Percentiles rank a stretch among this genome's conserved stretches.
These are phyloP conservation scores for Phytophthora pinifolia DNA, from an alignment of 352 stramenopile genomes.

Conservation along the genomic window DNA sequence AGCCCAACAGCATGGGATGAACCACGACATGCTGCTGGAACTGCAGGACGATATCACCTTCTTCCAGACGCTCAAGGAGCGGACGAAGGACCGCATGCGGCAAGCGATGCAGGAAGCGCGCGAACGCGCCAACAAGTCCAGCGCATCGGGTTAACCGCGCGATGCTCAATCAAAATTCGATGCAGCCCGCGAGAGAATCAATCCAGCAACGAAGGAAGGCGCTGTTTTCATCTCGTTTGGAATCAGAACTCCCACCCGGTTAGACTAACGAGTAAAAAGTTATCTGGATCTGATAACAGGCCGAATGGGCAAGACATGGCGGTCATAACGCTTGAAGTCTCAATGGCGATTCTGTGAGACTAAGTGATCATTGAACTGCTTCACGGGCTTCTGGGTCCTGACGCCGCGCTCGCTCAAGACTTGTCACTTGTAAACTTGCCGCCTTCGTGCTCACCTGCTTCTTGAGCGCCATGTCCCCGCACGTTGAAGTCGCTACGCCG, in stretches of 20 bases:
- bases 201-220: no score
- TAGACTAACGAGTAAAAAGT: neutral
- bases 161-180: slow-evolving; percentile 1
- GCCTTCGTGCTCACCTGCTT: neutral
- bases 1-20: slow-evolving; percentile 44
- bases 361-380: no score
- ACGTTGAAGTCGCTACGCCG: slow-evolving; percentile 43
- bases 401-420: neutral
- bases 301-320: neutral
- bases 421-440: slow-evolving; percentile 25
- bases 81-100: slow-evolving; percentile 69
- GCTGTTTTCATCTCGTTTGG: no score
- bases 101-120: slow-evolving; percentile 51
- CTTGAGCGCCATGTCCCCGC: slow-evolving; percentile 21
- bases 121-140: slow-evolving; percentile 32
- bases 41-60: slow-evolving; percentile 75
- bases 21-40: slow-evolving; percentile 60
- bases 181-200: neutral
- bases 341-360: no score
- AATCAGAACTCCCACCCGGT: neutral
- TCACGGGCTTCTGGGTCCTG: no score
- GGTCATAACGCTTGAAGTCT: neutral
- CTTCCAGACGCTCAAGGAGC: slow-evolving; percentile 68
- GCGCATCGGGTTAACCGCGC: slow-evolving; percentile 28
- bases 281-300: slow-evolving; percentile 24